Evolutionary conservation across 2,329 filamentous ascomycete species (phyloP), one percentile per base, ranked within the genome.

Genomic region (Aspergillus ibericus): DNA sequence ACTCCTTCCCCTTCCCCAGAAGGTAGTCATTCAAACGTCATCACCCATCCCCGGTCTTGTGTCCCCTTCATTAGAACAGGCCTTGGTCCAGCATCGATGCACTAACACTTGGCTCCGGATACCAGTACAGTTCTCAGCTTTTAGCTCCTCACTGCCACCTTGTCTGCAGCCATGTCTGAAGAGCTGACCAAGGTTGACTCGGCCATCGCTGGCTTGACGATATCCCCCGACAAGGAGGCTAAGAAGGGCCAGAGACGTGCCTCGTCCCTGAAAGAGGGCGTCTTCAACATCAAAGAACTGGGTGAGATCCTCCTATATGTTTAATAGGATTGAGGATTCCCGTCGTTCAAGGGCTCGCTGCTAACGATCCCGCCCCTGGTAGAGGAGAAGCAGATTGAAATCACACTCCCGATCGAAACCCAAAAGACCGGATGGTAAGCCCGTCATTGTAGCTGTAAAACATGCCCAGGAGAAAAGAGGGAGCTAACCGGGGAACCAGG

Each of bases 151-250:
- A 51, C 40, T 50, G 29, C 40, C 32, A 51, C 46, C 46, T 36
- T 52, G 16, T 15, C 40, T 42, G 56, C 55, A 66, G 75, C 56
- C 74, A 86, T 88, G 85, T 80, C 85, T 70, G 81, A 79, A 71
- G 85, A 88, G 71, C 85, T 96, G 75, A 84, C 85, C 79, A 96
- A 96, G 83, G 87, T 96, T 81, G 93, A 97, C 79, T 96, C 93
- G 60, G 92, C 91, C 81, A 87, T 96, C 73, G 88, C 92, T 74
- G 91, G 91, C 77, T 78, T 93, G 70, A 84, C 86, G 66, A 83
- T 85, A 70, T 88, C 87, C 59, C 84, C 67, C 18, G 71, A 76
- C 58, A 76, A 75, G 62, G 68, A 70, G 29, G 68, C 70, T 69
- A 85, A 85, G 75, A 85, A 84, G 73, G 78, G 79, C 65, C 84